A percentile compares a stretch with the other conserved stretches of the same genome.
Evolutionary conservation across 176 grass and related monocot genomes (phyloP).

Genomic region (Calamus simplicifolius): DNA sequence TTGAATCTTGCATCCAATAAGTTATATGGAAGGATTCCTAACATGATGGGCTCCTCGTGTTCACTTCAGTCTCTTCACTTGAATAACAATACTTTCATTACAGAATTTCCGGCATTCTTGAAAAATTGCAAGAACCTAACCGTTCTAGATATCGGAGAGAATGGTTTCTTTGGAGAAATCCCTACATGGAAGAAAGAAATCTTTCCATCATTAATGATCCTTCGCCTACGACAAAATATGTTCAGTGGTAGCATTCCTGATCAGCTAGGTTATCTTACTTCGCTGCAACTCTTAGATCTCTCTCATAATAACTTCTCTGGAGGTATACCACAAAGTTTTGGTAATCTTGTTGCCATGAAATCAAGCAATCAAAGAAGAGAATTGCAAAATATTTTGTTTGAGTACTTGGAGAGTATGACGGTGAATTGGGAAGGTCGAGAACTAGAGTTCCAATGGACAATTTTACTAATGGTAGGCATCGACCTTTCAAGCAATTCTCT

Average conservation of each 20-base stretch:
- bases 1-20: slow-evolving; percentile 56
- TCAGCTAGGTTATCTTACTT: slow-evolving; percentile 14
- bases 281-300: slow-evolving; percentile 55
- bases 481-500: slow-evolving; percentile 50
- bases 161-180: slow-evolving; percentile 38
- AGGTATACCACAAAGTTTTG: slow-evolving; percentile 37
- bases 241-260: slow-evolving; percentile 43
- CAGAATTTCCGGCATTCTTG: slow-evolving; percentile 27
- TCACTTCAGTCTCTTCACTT: slow-evolving; percentile 56
- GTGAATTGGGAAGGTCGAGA: slow-evolving; percentile 50
- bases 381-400: slow-evolving; percentile 20
- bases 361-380: slow-evolving; percentile 10
- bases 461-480: slow-evolving; percentile 42
- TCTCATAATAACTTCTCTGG: slow-evolving; percentile 45
- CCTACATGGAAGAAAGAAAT: slow-evolving; percentile 42
- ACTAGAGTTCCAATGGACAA: slow-evolving; percentile 26
- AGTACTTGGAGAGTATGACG: slow-evolving; percentile 44
- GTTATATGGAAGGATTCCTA: slow-evolving; percentile 45
- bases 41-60: background rate
- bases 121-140: slow-evolving; percentile 5
- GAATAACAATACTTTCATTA: slow-evolving; percentile 33
- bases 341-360: slow-evolving; percentile 44
- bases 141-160: slow-evolving; percentile 47
- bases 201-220: slow-evolving; percentile 31
- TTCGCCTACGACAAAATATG: slow-evolving; percentile 42